Conservation (phyloP, 345 rosid genomes). For the Mangifera indica region DNA sequence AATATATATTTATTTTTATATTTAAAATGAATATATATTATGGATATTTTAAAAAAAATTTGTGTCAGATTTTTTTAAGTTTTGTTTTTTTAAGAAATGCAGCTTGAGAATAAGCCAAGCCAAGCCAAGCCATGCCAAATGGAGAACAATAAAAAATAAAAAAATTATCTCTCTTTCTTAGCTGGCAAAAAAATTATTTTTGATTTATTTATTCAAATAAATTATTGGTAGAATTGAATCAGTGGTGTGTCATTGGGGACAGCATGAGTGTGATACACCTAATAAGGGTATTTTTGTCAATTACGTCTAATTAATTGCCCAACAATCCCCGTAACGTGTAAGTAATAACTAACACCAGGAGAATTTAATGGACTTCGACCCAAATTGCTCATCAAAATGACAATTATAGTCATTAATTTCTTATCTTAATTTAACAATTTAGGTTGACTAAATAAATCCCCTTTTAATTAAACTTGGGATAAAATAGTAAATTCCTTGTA, state of each 20-base stretch:
- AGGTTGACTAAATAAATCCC: no score
- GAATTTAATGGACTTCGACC: not conserved
- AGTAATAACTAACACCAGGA: not conserved
- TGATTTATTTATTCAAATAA: not conserved
- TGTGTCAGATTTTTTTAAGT: no score
- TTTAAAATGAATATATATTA: no score
- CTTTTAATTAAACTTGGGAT: no score
- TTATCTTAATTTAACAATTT: no score
- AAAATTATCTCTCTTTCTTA: not conserved
- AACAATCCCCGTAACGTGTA: not conserved
- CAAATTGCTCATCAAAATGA: not conserved
- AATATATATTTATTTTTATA: no score
- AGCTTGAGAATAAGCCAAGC: conserved; percentile 4
- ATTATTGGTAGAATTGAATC: not conserved
- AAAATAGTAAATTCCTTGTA: no score
- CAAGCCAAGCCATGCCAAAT: conserved; percentile 18
- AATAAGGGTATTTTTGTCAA: conserved; percentile 8
- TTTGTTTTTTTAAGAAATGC: not conserved
- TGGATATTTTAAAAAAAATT: no score
- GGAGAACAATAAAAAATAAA: not conserved
- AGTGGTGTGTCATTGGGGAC: not conserved
- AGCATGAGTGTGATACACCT: conserved; percentile 20
- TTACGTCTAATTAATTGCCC: not conserved
- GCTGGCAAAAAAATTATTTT: conserved; percentile 17
- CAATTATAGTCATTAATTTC: not conserved